A percentile compares a stretch with the other conserved stretches of the same genome.
phyloP scores from a whole-genome alignment of 805 yeast genomes.

The Wickerhamiella cacticola region DNA sequence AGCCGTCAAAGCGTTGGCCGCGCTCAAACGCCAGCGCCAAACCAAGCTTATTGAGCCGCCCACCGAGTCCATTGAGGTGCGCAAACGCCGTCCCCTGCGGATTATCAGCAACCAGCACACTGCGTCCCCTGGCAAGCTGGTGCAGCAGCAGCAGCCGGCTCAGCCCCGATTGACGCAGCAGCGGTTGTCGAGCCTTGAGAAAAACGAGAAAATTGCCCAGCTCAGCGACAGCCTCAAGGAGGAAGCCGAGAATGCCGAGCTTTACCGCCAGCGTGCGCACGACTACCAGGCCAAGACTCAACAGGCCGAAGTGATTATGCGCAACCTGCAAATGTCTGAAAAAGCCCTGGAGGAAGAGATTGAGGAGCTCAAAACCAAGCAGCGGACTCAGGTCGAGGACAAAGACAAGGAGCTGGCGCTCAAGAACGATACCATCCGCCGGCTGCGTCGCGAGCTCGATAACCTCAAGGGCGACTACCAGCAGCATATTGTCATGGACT shows the following conservation, averaged over 20 bases:
- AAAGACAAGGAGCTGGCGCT: slow-evolving; percentile 10
- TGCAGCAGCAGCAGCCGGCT: neutral
- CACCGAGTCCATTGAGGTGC: neutral
- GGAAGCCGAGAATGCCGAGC: slow-evolving; percentile 40
- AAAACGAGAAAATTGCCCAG: slow-evolving; percentile 24
- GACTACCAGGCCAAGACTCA: slow-evolving; percentile 63
- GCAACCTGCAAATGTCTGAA: slow-evolving; percentile 52
- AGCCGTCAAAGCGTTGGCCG: slow-evolving; percentile 1
- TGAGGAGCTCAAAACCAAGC: slow-evolving; percentile 13
- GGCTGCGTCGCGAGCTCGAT: slow-evolving; percentile 10
- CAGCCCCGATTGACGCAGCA: neutral
- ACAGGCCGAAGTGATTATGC: slow-evolving; percentile 61
- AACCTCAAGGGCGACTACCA: slow-evolving; percentile 3
- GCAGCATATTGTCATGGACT: neutral
- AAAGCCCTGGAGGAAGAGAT: slow-evolving; percentile 39
- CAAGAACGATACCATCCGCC: slow-evolving; percentile 8
- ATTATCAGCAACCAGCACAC: slow-evolving; percentile 12
- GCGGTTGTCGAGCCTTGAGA: slow-evolving; percentile 1
- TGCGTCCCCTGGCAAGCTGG: neutral
- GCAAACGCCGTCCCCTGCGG: slow-evolving; percentile 7
- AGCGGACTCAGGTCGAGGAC: slow-evolving; percentile 8
- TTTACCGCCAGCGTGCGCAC: slow-evolving; percentile 62
- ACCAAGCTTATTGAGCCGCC: too few relatives aligned
- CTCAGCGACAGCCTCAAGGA: slow-evolving; percentile 48
- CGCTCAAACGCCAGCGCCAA: too few relatives aligned